Conservation (phyloP, 345 rosid genomes). For the Isatis tinctoria region DNA sequence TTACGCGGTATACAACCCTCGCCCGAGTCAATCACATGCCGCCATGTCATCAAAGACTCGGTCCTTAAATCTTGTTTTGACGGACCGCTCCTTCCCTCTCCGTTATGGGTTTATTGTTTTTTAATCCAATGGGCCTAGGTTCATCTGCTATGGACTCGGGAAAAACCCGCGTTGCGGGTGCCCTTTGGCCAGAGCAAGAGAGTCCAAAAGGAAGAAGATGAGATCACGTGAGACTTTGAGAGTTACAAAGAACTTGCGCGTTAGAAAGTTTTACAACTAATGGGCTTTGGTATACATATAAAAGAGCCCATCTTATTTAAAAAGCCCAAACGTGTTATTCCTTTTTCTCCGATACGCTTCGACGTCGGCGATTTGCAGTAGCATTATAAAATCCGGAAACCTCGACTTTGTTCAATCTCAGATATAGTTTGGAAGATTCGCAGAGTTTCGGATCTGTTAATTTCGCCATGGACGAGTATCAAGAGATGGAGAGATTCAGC, state of each 20-base stretch:
- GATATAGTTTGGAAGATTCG: not conserved
- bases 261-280: not conserved
- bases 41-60: too few relatives aligned
- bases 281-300: constrained; percentile 4
- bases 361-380: constrained; percentile 20
- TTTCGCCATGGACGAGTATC: constrained; percentile 65
- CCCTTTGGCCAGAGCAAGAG: not conserved
- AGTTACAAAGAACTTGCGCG: not conserved
- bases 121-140: too few relatives aligned
- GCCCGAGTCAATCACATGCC: too few relatives aligned
- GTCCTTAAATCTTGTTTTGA: too few relatives aligned
- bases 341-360: not conserved
- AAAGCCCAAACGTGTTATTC: not conserved
- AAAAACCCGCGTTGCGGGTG: too few relatives aligned
- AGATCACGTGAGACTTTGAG: constrained; percentile 1
- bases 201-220: not conserved
- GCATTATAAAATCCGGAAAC: not conserved
- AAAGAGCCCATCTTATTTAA: not conserved
- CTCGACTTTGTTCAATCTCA: not conserved
- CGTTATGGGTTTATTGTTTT: too few relatives aligned
- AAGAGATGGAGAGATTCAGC: constrained; percentile 81
- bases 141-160: too few relatives aligned
- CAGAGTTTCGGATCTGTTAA: not conserved
- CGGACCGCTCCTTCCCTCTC: too few relatives aligned
- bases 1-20: too few relatives aligned